A percentile compares a stretch with the other conserved stretches of the same genome.
Conservation (phyloP, 1,139 yeast species). For the Meyerozyma sp. region DNA sequence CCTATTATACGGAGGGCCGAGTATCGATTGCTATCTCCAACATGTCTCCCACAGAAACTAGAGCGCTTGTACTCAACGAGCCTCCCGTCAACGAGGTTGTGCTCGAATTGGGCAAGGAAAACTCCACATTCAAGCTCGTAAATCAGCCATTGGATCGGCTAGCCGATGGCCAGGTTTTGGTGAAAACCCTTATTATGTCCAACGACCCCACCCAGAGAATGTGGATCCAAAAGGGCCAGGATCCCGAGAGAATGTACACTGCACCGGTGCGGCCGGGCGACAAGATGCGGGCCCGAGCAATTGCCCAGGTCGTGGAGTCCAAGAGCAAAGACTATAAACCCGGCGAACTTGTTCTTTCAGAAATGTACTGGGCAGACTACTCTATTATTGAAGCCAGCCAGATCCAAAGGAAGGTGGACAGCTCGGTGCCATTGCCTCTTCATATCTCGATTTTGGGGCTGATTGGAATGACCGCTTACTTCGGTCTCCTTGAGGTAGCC, state of each 20-base stretch:
- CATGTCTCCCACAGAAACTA: neutral
- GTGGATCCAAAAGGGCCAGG: constrained; percentile 46
- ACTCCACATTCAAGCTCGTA: constrained; percentile 30
- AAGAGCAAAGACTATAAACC: constrained; percentile 27
- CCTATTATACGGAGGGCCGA: neutral
- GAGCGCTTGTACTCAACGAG: constrained; percentile 12
- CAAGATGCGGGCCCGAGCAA: constrained; percentile 44
- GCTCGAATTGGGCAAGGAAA: constrained; percentile 18
- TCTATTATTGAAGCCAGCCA: constrained; percentile 13
- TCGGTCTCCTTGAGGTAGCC: constrained; percentile 45
- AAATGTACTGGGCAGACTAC: constrained; percentile 39
- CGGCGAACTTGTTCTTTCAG: constrained; percentile 40
- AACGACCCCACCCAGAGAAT: constrained; percentile 66
- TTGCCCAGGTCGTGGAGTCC: constrained; percentile 46
- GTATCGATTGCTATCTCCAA: neutral
- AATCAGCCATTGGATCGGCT: constrained; percentile 19
- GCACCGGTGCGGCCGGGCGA: constrained; percentile 45
- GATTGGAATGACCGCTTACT: constrained; percentile 61
- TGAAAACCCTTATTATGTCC: constrained; percentile 47
- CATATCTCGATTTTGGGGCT: constrained; percentile 37
- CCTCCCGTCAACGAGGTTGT: constrained; percentile 15
- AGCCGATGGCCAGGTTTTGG: constrained; percentile 39
- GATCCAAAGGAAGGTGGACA: neutral
- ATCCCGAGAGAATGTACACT: constrained; percentile 40
- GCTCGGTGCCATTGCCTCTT: neutral